Base-by-base conservation (phyloP, 2,329 filamentous ascomycete genomes). In the Aspergillus piperis region DNA sequence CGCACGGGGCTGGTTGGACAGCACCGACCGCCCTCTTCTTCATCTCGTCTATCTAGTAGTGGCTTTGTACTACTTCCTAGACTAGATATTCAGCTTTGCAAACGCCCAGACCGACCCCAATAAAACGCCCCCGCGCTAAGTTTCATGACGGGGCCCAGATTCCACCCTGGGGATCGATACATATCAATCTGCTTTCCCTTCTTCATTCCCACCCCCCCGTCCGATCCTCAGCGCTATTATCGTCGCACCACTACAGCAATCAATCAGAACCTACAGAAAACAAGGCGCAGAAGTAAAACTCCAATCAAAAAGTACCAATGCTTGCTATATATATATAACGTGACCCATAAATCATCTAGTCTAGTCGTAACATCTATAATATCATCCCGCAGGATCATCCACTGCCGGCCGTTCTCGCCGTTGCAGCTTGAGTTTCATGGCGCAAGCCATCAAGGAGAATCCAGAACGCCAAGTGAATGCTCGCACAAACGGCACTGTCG, bases 111-210 rank as follows among this genome's bases (percentile, higher is more conserved):
- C 51, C 17, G 5, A 55, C 42, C 51, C 44, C 44, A 53, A 53
- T 57, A 51, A 53, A 47, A 51, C 15, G 15, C 7, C 32, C 27
- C 10, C 25, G 32, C 19, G 54, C 36, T 53, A 57, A 59, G 62
- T 64, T 59, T 64, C 55, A 62, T 41, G 41, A 58, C 36, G 38
- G 47, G 10, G 48, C 48, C 32, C 48, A 23, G 36, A 41, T 17
- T 17, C 21, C 48, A 44, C 25, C 49, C 25, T 36, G 47, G 30
- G 36, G 47, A 57, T 41, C 42, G 42, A 17, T 52, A 52, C 10
- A 27, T 36, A 52, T 8, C 36, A n/a, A 17, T 30, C n/a, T 10
- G 8, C 30, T 51, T 32, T 8, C 30, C 19, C 32, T 38, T 19
- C 17, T 19, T 19, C 32, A 23, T n/a, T 15, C 27, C n/a, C 30